phyloP scores from a whole-genome alignment of 768 basidiomycete genomes.

The Russula griseocarnosa region DNA sequence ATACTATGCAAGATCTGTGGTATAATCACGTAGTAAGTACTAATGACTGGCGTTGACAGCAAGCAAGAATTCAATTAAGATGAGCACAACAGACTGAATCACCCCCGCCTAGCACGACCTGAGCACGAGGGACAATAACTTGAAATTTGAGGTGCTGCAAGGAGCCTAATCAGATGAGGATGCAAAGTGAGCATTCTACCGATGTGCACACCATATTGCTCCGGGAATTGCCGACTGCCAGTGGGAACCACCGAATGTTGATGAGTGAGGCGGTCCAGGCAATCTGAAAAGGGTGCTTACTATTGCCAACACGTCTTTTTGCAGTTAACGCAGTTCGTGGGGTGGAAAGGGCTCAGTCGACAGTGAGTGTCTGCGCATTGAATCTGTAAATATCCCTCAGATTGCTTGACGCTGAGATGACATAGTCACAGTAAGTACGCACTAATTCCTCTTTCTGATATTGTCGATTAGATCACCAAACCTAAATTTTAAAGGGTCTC shows the following conservation, averaged over 20 bases:
- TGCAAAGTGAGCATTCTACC: too few relatives aligned
- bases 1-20: constrained; percentile 22
- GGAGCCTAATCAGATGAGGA: constrained; percentile 3
- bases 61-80: not conserved
- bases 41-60: constrained; percentile 2
- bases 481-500: not conserved
- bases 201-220: constrained; percentile 17
- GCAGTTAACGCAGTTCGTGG: constrained; percentile 21
- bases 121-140: constrained; percentile 24
- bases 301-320: constrained; percentile 27
- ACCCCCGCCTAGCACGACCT: constrained; percentile 18
- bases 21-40: constrained; percentile 18
- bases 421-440: constrained; percentile 5
- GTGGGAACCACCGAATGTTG: not conserved
- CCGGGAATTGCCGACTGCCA: constrained; percentile 26
- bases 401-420: not conserved
- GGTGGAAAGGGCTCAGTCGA: constrained; percentile 23
- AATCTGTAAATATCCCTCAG: constrained; percentile 11
- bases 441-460: constrained; percentile 25
- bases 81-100: constrained; percentile 2
- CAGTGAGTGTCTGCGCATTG: constrained; percentile 24
- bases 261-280: not conserved
- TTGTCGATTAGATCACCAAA: constrained; percentile 1
- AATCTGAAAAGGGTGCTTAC: constrained; percentile 4
- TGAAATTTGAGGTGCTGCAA: constrained; percentile 23